Base-by-base conservation (phyloP, 2,329 filamentous ascomycete genomes). In the Colletotrichum chlorophyti region DNA sequence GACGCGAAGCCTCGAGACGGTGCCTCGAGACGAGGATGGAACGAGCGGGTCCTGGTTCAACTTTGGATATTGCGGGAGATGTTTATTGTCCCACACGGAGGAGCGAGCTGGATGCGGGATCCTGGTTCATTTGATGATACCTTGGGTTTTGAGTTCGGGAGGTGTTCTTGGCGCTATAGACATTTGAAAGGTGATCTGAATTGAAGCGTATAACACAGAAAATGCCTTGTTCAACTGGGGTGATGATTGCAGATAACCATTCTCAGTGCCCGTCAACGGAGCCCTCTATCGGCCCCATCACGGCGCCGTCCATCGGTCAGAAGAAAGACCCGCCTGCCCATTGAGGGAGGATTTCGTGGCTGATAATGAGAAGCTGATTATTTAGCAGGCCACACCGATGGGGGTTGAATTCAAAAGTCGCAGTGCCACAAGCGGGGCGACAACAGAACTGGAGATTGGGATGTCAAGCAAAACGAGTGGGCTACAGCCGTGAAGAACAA, bases 231-330 rank as follows among this genome's bases (percentile, higher is more conserved):
- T n/a, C n/a, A n/a, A n/a, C n/a, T n/a, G n/a, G 10, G 8, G 42
- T 48, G 49, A 42, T 8, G 9, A 14, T 17, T 14, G n/a, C 37
- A 11, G 6, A 17, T 47, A 31, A 35, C 37, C 24, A 27, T 26
- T 14, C 1, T 14, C 6, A 15, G 24, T 27, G 15, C 19, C n/a
- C 23, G 12, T 17, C 9, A 6, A 14, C 50, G 50, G 50, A 31
- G 23, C 42, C 31, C 14, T 8, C n/a, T 45, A 26, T 26, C 57
- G 57, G 52, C 38, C 57, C 31, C 57, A 57, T 46, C 32, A 19
- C 43, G 51, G 43, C 43, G 38, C 57, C 31, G 52, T 26, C 12
- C 6, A 17, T 32, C 43, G 32, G 51, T 31, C 34, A 24, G 51
- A 14, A 45, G 21, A 3, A 10, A 19, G 11, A 38, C 43, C 55